Evolutionary conservation across 345 rosid species (phyloP).

Genomic region (Citrus inodora): DNA sequence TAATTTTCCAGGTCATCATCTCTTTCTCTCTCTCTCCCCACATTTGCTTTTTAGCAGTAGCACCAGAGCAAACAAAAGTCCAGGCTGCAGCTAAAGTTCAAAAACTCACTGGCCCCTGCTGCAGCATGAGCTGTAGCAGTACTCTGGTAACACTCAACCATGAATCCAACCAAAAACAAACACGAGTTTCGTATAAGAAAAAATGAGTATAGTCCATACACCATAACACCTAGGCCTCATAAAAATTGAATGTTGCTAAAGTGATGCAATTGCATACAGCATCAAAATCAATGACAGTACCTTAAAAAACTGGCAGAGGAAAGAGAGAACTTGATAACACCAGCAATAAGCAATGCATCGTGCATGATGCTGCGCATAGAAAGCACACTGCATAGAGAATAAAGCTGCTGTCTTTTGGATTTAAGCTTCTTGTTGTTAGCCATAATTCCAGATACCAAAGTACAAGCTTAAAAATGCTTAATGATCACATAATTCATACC

Average conservation of each 20-base stretch:
- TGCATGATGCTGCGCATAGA: neutral
- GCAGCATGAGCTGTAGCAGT: slow-evolving; percentile 12
- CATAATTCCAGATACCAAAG: slow-evolving; percentile 26
- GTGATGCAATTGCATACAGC: slow-evolving; percentile 4
- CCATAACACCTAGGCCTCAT: neutral
- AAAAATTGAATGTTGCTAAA: neutral
- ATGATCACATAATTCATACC: neutral
- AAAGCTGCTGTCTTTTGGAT: slow-evolving; percentile 26
- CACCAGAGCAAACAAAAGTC: neutral
- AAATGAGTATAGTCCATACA: neutral
- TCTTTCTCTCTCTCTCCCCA: neutral
- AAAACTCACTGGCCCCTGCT: slow-evolving; percentile 8
- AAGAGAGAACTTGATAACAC: neutral
- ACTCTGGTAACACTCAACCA: neutral
- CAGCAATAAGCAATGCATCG: neutral
- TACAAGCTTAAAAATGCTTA: neutral
- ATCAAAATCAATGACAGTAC: slow-evolving; percentile 12
- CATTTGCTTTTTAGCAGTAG: slow-evolving; percentile 1
- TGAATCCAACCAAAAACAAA: neutral
- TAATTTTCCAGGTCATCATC: neutral
- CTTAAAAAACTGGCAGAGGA: slow-evolving; percentile 14
- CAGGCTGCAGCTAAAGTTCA: slow-evolving; percentile 13
- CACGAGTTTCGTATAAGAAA: neutral
- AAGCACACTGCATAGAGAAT: slow-evolving; percentile 13
- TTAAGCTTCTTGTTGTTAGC: slow-evolving; percentile 18